Percentiles rank a stretch among this genome's conserved stretches.
Evolutionary conservation across 2,329 filamentous ascomycete genomes (phyloP).

Genomic region (Chaetothyriales sp.): DNA sequence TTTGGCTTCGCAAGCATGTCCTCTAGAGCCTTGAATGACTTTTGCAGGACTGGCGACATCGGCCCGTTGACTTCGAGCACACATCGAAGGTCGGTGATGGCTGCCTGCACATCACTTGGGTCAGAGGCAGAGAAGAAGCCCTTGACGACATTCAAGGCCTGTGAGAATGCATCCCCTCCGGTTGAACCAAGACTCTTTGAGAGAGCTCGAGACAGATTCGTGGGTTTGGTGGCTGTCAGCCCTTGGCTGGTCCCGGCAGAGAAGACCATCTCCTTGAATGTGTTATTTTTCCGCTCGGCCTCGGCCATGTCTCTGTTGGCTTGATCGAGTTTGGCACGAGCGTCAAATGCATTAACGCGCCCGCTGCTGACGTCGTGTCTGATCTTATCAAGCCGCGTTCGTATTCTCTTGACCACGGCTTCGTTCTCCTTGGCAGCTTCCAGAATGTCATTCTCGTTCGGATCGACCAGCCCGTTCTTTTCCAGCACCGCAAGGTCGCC

Average conservation of each 20-base stretch:
- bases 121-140: constrained; percentile 14
- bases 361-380: constrained; percentile 13
- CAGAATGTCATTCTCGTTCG: constrained; percentile 11
- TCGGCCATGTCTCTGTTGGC: constrained; percentile 14
- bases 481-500: constrained; percentile 7
- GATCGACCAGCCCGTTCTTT: constrained; percentile 9
- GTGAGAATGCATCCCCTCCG: constrained; percentile 10
- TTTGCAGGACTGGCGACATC: constrained; percentile 10
- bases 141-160: constrained; percentile 12
- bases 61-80: constrained; percentile 13
- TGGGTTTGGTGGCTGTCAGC: constrained; percentile 1
- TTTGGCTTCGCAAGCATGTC: constrained; percentile 12
- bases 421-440: constrained; percentile 15
- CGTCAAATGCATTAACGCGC: constrained; percentile 10
- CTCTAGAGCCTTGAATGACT: constrained; percentile 13
- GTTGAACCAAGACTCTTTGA: constrained; percentile 6
- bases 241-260: constrained; percentile 8
- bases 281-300: constrained; percentile 13
- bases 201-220: constrained; percentile 9
- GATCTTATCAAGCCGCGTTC: constrained; percentile 11
- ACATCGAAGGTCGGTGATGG: constrained; percentile 12
- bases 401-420: constrained; percentile 11
- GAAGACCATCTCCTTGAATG: constrained; percentile 12
- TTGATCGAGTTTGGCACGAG: constrained; percentile 11
- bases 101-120: constrained; percentile 12